phyloP scores from a whole-genome alignment of 2,329 filamentous ascomycete species.

The Trichoderma afroharzianum region DNA sequence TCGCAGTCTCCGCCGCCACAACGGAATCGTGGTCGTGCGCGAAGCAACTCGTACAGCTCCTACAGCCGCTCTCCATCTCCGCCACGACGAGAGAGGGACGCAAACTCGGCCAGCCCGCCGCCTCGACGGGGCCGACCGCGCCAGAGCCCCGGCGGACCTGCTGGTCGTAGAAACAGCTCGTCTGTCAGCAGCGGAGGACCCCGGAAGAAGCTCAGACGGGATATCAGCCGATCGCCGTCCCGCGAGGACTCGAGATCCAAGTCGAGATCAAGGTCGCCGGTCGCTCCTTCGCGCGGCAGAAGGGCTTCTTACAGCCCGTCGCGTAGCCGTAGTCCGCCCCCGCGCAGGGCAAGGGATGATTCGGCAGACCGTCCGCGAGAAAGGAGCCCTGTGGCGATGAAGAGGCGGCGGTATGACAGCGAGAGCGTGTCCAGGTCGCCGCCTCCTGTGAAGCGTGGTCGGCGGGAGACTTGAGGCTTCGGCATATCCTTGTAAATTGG shows the following conservation, averaged over 20 bases:
- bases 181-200: conserved; percentile 31
- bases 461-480: conserved; percentile 25
- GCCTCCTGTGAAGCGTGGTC: conserved; percentile 31
- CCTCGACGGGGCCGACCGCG: conserved; percentile 24
- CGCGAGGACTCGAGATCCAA: conserved; percentile 31
- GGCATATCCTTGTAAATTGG: neutral
- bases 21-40: conserved; percentile 26
- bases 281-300: conserved; percentile 22
- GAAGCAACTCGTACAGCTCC: conserved; percentile 32
- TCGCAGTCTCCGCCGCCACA: conserved; percentile 29
- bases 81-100: conserved; percentile 20
- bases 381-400: conserved; percentile 26
- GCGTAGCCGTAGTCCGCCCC: conserved; percentile 17
- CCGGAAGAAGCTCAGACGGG: conserved; percentile 22
- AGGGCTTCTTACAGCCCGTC: conserved; percentile 27
- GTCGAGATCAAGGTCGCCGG: conserved; percentile 23
- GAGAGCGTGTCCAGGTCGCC: conserved; percentile 32
- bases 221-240: conserved; percentile 30
- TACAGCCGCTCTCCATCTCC: conserved; percentile 31
- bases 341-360: conserved; percentile 12
- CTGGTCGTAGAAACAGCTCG: conserved; percentile 32
- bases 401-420: conserved; percentile 30
- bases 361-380: conserved; percentile 8
- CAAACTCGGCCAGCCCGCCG: conserved; percentile 24
- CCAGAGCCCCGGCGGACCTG: conserved; percentile 19